Base-by-base conservation (phyloP, 139 green algal species). In the Chlamydomonas sp. region DNA sequence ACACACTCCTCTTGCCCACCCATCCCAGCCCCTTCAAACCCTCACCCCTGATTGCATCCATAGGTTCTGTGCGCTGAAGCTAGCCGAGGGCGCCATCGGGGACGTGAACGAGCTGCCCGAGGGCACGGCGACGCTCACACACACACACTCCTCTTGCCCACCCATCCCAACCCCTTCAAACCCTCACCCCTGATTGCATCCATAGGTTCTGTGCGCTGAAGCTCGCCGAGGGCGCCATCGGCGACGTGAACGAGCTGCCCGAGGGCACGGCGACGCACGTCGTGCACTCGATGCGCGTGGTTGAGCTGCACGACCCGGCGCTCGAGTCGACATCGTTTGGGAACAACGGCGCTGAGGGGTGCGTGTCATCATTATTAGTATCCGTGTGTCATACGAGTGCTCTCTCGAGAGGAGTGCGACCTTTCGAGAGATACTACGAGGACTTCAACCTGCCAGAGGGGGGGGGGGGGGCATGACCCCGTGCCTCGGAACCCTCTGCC, bases 171-270 rank as follows among this genome's bases (percentile, higher is more conserved):
- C 54, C 6, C 54, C 20, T 63, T 30, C 54, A 16, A 22, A 22
- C 54, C 54, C 54, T 26, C 6, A 16, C 29, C 3, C 35, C 36
- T n/a, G n/a, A n/a, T n/a, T n/a, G n/a, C n/a, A n/a, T n/a, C 5
- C 28, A 3, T 64, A 80, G 74, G 13, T 97, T 96, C 78, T 99
- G 94, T 67, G 94, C 94, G 34, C 83, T 96, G 62, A 90, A 92
- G 74, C 85, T 99, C 29, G 94, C 94, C 0, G 94, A 97, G 63
- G 94, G 94, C 2, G 83, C 83, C 65, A 93, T 98, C 35, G 92
- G 90, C 28, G 80, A 90, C 34, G 50, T 86, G 24, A 76, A 83
- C 35, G 75, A 58, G 24, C 67, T 88, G 48, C 82, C 82, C 4
- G 74, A 76, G 33, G 79, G 76, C 33, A 50, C 70, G 38, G 24